Percentiles rank a stretch among this genome's conserved stretches.
phyloP scores from a whole-genome alignment of 2,329 filamentous ascomycete genomes.

The Curvularia sp. region DNA sequence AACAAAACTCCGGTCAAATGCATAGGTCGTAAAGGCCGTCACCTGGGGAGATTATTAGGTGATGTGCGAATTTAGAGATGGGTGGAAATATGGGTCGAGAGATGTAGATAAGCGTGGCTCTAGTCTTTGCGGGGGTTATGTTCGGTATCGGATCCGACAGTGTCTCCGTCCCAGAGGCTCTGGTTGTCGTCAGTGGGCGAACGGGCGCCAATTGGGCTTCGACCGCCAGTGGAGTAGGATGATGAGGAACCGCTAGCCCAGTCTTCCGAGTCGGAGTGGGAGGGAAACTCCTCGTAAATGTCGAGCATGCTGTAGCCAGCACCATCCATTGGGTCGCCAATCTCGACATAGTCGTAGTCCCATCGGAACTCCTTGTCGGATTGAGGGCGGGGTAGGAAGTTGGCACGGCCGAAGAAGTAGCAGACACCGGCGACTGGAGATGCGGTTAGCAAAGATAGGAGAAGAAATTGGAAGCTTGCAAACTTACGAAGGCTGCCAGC shows the following conservation, averaged over 20 bases:
- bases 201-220: slow-evolving; percentile 59
- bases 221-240: slow-evolving; percentile 70
- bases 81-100: slow-evolving; percentile 23
- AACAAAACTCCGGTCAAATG: slow-evolving; percentile 47
- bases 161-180: slow-evolving; percentile 65
- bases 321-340: slow-evolving; percentile 68
- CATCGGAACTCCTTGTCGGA: slow-evolving; percentile 85
- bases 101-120: slow-evolving; percentile 17
- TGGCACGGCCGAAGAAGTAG: slow-evolving; percentile 82
- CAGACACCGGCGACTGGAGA: slow-evolving; percentile 68
- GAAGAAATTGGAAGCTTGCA: neutral
- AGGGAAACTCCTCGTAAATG: slow-evolving; percentile 61
- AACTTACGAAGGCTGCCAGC: slow-evolving; percentile 72
- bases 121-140: slow-evolving; percentile 34
- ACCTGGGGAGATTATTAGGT: slow-evolving; percentile 25
- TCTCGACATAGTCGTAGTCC: slow-evolving; percentile 94
- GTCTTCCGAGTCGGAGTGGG: slow-evolving; percentile 76
- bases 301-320: slow-evolving; percentile 62
- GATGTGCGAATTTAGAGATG: slow-evolving; percentile 37
- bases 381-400: slow-evolving; percentile 83
- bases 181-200: slow-evolving; percentile 65
- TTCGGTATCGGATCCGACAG: slow-evolving; percentile 58
- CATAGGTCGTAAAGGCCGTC: slow-evolving; percentile 49
- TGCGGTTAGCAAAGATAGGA: slow-evolving; percentile 32
- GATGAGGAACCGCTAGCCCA: slow-evolving; percentile 90